Evolutionary conservation across 2,329 filamentous ascomycete genomes (phyloP).

Genomic region (Teratosphaeria nubilosa): DNA sequence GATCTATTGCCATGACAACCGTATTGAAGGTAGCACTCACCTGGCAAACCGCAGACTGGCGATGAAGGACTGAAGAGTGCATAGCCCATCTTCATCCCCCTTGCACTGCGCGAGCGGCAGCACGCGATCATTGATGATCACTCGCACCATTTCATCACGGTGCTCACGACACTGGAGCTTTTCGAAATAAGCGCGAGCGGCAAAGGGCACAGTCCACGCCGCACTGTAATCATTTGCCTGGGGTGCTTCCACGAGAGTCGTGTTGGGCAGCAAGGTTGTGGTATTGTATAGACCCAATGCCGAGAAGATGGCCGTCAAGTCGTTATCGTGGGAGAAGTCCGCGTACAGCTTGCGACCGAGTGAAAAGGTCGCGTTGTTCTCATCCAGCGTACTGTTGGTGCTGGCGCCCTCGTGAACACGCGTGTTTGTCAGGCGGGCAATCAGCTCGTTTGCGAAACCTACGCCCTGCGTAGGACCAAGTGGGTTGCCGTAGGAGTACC

Average conservation of each 20-base stretch:
- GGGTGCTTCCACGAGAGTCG: constrained; percentile 38
- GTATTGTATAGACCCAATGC: constrained; percentile 70
- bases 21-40: not conserved
- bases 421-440: constrained; percentile 62
- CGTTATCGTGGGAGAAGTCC: constrained; percentile 88
- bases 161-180: constrained; percentile 60
- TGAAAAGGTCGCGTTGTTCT: constrained; percentile 59
- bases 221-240: constrained; percentile 60
- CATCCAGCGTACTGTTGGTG: constrained; percentile 69
- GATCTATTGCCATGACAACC: not conserved
- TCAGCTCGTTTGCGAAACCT: constrained; percentile 78
- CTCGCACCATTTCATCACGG: constrained; percentile 62
- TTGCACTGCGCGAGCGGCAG: constrained; percentile 60
- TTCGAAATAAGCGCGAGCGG: constrained; percentile 72
- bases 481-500: constrained; percentile 64
- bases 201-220: constrained; percentile 75
- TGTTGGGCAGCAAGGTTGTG: constrained; percentile 41
- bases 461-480: constrained; percentile 78
- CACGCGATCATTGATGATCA: constrained; percentile 77
- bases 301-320: constrained; percentile 65
- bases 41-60: constrained; percentile 65
- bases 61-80: constrained; percentile 59
- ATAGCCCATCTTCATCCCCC: constrained; percentile 61
- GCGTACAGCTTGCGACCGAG: constrained; percentile 60
- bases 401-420: constrained; percentile 64